Conservation (phyloP, 139 green algal species). For the Penium margaritaceum region DNA sequence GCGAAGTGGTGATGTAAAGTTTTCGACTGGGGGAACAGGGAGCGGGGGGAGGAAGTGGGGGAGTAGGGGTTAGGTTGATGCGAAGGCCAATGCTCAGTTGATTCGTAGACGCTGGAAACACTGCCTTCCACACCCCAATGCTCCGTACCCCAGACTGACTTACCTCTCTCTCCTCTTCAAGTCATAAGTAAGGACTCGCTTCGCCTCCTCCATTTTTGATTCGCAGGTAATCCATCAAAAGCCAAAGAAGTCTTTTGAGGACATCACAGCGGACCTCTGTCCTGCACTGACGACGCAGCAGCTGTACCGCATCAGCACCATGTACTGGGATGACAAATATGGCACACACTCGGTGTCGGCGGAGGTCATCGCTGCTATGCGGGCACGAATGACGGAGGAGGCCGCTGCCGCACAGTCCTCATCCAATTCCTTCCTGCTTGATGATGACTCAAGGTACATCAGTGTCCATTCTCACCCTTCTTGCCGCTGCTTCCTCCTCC, state of each 20-base stretch:
- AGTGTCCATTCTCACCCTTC: constrained; percentile 33
- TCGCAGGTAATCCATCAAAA: constrained; percentile 81
- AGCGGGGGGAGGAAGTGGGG: no score
- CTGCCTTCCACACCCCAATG: not conserved
- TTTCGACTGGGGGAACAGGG: no score
- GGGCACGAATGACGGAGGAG: constrained; percentile 78
- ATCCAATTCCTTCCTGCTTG: constrained; percentile 87
- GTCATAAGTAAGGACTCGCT: not conserved
- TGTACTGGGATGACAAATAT: constrained; percentile 86
- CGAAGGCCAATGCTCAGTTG: no score
- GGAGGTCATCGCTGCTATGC: constrained; percentile 72
- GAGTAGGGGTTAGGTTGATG: no score
- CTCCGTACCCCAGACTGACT: not conserved
- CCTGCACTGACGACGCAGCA: constrained; percentile 77
- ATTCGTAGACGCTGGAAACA: no score
- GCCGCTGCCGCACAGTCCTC: constrained; percentile 42
- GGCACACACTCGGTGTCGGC: constrained; percentile 84
- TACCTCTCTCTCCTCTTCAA: not conserved
- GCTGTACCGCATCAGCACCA: constrained; percentile 95
- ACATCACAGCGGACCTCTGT: constrained; percentile 92
- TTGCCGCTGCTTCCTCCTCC: not conserved
- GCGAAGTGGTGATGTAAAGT: no score
- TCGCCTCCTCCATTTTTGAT: constrained; percentile 8
- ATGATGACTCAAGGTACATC: constrained; percentile 76
- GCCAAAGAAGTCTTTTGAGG: constrained; percentile 82